phyloP scores from a whole-genome alignment of 108 stramenopile genomes.

The Cyclotella choctawhatcheeana region DNA sequence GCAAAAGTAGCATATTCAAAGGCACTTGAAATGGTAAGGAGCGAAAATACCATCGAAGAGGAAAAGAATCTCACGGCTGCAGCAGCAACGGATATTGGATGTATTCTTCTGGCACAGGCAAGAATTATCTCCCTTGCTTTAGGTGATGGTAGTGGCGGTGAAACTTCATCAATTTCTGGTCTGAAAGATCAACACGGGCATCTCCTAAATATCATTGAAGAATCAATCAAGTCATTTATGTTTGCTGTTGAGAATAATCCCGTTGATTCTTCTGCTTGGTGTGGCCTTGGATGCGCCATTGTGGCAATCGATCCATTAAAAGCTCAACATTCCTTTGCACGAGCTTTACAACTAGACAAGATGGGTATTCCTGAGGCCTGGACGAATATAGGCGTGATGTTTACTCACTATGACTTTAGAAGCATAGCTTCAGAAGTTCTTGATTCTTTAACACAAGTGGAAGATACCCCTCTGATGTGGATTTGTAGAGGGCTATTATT shows the following conservation, averaged over 20 bases:
- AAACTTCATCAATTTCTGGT: no score
- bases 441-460: slow-evolving; percentile 69
- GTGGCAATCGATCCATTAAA: slow-evolving; percentile 54
- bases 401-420: slow-evolving; percentile 45
- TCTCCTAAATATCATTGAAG: slow-evolving; percentile 26
- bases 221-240: slow-evolving; percentile 39
- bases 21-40: slow-evolving; percentile 27
- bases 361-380: slow-evolving; percentile 63
- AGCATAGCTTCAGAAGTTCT: slow-evolving; percentile 50
- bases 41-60: slow-evolving; percentile 24
- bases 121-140: no score
- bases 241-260: slow-evolving; percentile 50
- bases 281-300: slow-evolving; percentile 71
- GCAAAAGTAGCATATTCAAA: slow-evolving; percentile 59
- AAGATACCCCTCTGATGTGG: slow-evolving; percentile 85
- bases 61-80: slow-evolving; percentile 43
- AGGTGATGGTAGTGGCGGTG: slow-evolving; percentile 38
- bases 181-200: slow-evolving; percentile 35
- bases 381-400: slow-evolving; percentile 72
- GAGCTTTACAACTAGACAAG: slow-evolving; percentile 64
- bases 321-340: slow-evolving; percentile 75
- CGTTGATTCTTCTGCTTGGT: slow-evolving; percentile 64
- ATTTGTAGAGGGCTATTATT: slow-evolving; percentile 73
- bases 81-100: slow-evolving; percentile 59
- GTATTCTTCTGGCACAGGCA: slow-evolving; percentile 68